Percentiles rank a stretch among this genome's conserved stretches.
Evolutionary conservation across 768 basidiomycete genomes (phyloP).

Genomic region (Polyporus arcularius): DNA sequence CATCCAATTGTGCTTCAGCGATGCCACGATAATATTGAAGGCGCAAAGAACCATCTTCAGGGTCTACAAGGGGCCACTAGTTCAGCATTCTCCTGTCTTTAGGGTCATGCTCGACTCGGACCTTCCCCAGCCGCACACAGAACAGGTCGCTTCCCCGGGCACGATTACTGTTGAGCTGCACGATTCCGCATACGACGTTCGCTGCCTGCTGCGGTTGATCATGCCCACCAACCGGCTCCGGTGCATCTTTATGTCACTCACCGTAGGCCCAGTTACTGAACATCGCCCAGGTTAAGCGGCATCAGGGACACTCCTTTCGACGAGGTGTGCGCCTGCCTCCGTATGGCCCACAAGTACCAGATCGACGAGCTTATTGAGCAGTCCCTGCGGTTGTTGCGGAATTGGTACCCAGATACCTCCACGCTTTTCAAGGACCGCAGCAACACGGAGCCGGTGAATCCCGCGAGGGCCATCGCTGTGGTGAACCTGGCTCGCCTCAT

Average conservation of each 20-base stretch:
- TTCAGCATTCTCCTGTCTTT: constrained; percentile 12
- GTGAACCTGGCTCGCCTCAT: constrained; percentile 14
- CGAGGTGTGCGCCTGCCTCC: no score
- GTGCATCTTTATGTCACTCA: neutral
- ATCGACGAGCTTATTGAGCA: no score
- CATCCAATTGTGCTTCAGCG: neutral
- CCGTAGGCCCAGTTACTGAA: no score
- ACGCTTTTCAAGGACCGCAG: neutral
- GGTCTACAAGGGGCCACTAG: constrained; percentile 6
- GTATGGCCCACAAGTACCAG: no score
- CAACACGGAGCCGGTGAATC: neutral
- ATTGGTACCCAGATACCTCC: no score
- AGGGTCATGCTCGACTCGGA: constrained; percentile 8
- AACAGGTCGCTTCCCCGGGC: neutral
- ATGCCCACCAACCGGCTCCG: neutral
- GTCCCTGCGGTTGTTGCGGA: no score
- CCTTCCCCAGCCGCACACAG: neutral
- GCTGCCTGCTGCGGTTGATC: neutral
- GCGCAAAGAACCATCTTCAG: neutral
- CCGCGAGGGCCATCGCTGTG: neutral
- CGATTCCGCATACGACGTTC: neutral
- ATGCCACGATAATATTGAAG: constrained; percentile 8
- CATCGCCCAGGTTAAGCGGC: no score
- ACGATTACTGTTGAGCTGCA: neutral
- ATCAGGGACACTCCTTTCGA: no score